These are phyloP conservation scores for Pichia cephalocereana DNA, from an alignment of 805 yeast species.

Conservation along the genomic window DNA sequence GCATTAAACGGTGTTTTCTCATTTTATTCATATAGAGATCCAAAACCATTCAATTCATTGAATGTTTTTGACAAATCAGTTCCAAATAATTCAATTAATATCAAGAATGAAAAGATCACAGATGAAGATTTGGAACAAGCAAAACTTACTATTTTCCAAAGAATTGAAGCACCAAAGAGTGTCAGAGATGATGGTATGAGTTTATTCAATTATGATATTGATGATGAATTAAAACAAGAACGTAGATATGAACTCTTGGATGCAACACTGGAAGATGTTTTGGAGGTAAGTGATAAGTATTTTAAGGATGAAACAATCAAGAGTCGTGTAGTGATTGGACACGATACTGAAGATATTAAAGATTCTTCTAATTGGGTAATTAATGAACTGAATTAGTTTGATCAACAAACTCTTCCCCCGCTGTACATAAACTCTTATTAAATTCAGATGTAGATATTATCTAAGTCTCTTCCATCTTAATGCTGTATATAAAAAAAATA, in stretches of 20 bases:
- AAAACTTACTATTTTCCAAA: conserved; percentile 82
- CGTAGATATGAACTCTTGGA: conserved; percentile 70
- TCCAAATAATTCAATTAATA: conserved; percentile 30
- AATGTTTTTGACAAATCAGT: conserved; percentile 48
- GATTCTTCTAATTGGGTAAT: conserved; percentile 4
- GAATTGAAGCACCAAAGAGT: conserved; percentile 82
- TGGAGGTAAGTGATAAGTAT: conserved; percentile 59
- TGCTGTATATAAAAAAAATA: too few relatives aligned
- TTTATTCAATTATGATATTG: conserved; percentile 57
- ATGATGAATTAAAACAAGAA: conserved; percentile 69
- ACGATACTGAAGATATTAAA: conserved; percentile 3
- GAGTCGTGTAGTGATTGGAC: conserved; percentile 17
- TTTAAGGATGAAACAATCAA: conserved; percentile 21
- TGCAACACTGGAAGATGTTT: conserved; percentile 53
- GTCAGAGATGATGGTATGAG: conserved; percentile 69
- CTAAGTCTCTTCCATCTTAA: too few relatives aligned
- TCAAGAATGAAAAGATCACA: conserved; percentile 21
- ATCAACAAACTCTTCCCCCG: too few relatives aligned
- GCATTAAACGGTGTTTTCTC: conserved; percentile 73
- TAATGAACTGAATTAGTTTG: conserved; percentile 2
- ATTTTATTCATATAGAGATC: conserved; percentile 90
- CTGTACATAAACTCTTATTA: not conserved
- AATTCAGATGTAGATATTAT: not conserved
- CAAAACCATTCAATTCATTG: conserved; percentile 68
- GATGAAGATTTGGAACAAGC: conserved; percentile 76